phyloP scores from a whole-genome alignment of 257 asterid species.

The Galeopsis tetrahit region DNA sequence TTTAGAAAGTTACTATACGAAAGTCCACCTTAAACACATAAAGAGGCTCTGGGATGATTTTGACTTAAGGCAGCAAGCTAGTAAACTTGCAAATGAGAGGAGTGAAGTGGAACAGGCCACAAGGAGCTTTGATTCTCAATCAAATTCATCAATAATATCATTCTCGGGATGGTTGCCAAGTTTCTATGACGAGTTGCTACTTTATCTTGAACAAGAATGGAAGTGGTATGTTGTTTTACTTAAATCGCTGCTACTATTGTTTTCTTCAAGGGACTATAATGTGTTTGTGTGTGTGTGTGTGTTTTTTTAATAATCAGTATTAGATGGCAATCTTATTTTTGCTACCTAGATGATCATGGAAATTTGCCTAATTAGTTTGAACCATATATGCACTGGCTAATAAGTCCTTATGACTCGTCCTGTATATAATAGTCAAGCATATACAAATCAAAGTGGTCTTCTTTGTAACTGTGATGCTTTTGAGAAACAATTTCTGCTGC shows the following conservation, averaged over 20 bases:
- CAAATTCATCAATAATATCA: slow-evolving; percentile 44
- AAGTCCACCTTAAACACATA: slow-evolving; percentile 82
- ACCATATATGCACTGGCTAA: slow-evolving; percentile 3
- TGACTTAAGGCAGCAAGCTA: slow-evolving; percentile 74
- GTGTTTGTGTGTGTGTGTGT: not conserved
- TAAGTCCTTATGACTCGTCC: not conserved
- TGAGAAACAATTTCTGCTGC: slow-evolving; percentile 17
- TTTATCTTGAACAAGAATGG: slow-evolving; percentile 99
- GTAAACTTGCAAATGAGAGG: slow-evolving; percentile 69
- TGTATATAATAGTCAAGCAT: not conserved
- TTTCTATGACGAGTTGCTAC: slow-evolving; percentile 92
- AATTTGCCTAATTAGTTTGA: not conserved
- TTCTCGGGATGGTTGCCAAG: slow-evolving; percentile 88
- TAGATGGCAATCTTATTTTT: slow-evolving; percentile 27
- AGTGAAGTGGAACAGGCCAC: slow-evolving; percentile 61
- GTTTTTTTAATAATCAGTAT: slow-evolving; percentile 18
- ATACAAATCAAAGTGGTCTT: slow-evolving; percentile 17
- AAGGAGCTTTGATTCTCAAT: slow-evolving; percentile 52
- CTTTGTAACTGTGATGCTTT: slow-evolving; percentile 25
- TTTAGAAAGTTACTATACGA: slow-evolving; percentile 76
- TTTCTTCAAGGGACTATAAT: slow-evolving; percentile 25
- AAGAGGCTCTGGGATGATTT: slow-evolving; percentile 92
- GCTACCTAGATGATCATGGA: slow-evolving; percentile 6
- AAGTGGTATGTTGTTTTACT: slow-evolving; percentile 66
- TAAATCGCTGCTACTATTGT: not conserved